Percentiles rank a stretch among this genome's conserved stretches.
These are phyloP conservation scores for Geoglossum cookeanum DNA, from an alignment of 2,329 filamentous ascomycete genomes.

Conservation along the genomic window DNA sequence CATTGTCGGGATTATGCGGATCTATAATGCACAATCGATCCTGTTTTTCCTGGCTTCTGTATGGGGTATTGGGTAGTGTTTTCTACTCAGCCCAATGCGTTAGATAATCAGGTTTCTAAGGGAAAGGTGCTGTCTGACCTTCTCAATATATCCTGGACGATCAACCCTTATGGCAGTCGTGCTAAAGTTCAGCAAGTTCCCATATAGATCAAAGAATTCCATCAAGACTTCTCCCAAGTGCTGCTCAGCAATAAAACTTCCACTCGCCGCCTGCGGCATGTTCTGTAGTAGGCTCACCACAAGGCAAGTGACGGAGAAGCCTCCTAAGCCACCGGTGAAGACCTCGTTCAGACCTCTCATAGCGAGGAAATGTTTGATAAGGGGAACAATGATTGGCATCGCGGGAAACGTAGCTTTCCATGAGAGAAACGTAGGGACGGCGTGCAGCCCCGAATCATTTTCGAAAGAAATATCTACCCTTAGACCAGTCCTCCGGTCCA, in stretches of 20 bases:
- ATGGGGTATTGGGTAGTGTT: conserved; percentile 22
- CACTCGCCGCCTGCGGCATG: conserved; percentile 49
- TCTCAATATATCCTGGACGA: conserved; percentile 55
- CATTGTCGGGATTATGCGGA: conserved; percentile 67
- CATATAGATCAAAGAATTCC: conserved; percentile 79
- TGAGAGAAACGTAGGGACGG: conserved; percentile 57
- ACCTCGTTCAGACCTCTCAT: conserved; percentile 89
- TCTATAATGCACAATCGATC: conserved; percentile 75
- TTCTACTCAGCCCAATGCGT: conserved; percentile 5
- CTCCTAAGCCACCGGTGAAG: conserved; percentile 74
- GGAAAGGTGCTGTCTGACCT: conserved; percentile 33
- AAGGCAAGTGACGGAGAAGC: conserved; percentile 85
- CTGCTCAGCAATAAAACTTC: conserved; percentile 37
- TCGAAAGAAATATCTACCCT: conserved; percentile 92
- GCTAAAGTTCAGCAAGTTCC: conserved; percentile 55
- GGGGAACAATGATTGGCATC: conserved; percentile 68
- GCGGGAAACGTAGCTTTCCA: conserved; percentile 69
- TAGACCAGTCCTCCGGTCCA: conserved; percentile 57
- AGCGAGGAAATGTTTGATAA: conserved; percentile 82
- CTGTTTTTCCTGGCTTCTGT: conserved; percentile 29
- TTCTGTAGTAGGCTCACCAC: conserved; percentile 76
- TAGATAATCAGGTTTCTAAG: conserved; percentile 6
- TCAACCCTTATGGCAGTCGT: conserved; percentile 56
- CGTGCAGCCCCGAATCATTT: conserved; percentile 62
- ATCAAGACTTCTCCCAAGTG: conserved; percentile 68